Evolutionary conservation across 176 grass and related monocot genomes (phyloP).

Genomic region (Bromus sterilis): DNA sequence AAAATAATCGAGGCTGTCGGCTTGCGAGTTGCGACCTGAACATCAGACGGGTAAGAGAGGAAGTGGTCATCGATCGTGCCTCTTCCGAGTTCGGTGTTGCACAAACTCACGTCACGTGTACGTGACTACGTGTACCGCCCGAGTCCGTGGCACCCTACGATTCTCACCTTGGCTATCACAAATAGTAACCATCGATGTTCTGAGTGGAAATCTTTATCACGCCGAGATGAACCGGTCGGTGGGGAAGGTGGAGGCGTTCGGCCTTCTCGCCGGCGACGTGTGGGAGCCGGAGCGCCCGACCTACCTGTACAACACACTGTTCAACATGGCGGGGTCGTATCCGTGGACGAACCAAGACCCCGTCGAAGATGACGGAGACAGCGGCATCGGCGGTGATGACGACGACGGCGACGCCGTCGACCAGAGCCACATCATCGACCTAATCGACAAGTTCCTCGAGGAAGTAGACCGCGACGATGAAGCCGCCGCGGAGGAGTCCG

Average conservation of each 20-base stretch:
- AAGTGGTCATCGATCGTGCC: not conserved
- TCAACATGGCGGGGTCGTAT: not conserved
- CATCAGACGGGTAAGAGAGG: not conserved
- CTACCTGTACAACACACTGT: not conserved
- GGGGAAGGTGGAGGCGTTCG: not conserved
- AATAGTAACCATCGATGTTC: not conserved
- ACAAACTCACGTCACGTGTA: not conserved
- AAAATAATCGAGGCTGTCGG: too few species aligned
- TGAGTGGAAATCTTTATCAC: not conserved
- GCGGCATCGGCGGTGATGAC: too few species aligned
- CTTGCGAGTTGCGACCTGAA: not conserved
- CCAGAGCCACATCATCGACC: not conserved
- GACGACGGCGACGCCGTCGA: not conserved
- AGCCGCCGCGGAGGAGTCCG: not conserved
- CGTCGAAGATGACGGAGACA: not conserved
- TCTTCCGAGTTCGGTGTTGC: not conserved
- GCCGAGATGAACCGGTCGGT: not conserved
- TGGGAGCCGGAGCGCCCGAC: not conserved
- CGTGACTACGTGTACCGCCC: not conserved
- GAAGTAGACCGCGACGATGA: not conserved
- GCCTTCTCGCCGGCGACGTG: not conserved
- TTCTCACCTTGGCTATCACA: not conserved
- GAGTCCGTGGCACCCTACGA: not conserved
- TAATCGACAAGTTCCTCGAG: not conserved
- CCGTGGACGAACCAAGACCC: not conserved